Evolutionary conservation across 176 grass and related monocot species (phyloP).

Genomic region (Hordeum marinum): DNA sequence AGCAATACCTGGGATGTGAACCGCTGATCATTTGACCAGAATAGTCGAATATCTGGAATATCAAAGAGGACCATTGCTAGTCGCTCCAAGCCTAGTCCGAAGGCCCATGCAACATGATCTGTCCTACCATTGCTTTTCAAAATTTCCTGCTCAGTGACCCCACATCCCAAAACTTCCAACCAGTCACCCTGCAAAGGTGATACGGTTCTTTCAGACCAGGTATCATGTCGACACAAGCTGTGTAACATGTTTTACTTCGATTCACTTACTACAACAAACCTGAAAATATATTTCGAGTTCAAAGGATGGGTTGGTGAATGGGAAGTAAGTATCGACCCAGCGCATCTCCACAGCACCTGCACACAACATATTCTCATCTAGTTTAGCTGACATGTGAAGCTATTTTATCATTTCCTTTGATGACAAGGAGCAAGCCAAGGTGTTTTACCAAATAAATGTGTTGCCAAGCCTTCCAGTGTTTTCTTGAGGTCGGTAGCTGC

Average conservation of each 20-base stretch:
- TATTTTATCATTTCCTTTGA: not conserved
- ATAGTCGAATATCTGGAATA: conserved; percentile 79
- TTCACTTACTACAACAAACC: conserved; percentile 42
- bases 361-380: conserved; percentile 7
- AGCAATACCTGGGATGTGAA: conserved; percentile 84
- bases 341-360: conserved; percentile 94
- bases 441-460: conserved; percentile 80
- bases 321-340: conserved; percentile 99
- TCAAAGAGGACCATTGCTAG: conserved; percentile 92
- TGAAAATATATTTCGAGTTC: conserved; percentile 99
- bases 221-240: not conserved
- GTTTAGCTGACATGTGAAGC: not conserved
- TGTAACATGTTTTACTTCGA: conserved; percentile 13
- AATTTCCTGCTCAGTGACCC: conserved; percentile 92
- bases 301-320: conserved; percentile 94
- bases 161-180: conserved; percentile 96
- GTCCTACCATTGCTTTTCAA: conserved; percentile 70
- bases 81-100: conserved; percentile 84
- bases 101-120: conserved; percentile 90
- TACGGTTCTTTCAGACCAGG: not conserved
- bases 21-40: conserved; percentile 85
- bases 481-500: conserved; percentile 81
- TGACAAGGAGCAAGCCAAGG: not conserved
- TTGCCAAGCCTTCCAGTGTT: conserved; percentile 87
- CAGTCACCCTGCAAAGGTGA: conserved; percentile 65